These are phyloP conservation scores for Hawksworthiomyces lignivorus DNA, from an alignment of 2,329 filamentous ascomycete genomes.

Conservation along the genomic window DNA sequence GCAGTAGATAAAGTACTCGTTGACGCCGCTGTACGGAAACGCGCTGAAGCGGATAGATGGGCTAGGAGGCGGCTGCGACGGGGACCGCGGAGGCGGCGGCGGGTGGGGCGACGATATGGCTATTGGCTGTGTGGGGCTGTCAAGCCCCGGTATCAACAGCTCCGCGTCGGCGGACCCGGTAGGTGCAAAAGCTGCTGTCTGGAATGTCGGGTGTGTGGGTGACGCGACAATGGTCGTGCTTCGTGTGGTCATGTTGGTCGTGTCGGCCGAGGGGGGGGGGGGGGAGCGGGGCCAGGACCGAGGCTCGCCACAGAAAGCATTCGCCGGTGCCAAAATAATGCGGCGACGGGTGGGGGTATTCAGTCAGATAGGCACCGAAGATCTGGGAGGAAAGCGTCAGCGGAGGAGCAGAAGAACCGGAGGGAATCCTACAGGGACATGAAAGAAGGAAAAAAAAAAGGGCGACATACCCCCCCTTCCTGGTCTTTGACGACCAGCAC, in stretches of 20 bases:
- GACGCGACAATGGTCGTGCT: constrained; percentile 31
- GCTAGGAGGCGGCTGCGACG: constrained; percentile 41
- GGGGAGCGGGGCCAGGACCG: constrained; percentile 57
- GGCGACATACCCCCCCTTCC: constrained; percentile 57
- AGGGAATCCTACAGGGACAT: no score
- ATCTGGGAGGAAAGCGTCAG: constrained; percentile 38
- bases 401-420: not conserved
- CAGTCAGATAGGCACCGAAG: constrained; percentile 91
- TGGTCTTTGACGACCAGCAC: constrained; percentile 80
- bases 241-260: constrained; percentile 33
- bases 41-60: constrained; percentile 91
- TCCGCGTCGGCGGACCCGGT: no score
- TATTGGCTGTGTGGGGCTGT: no score
- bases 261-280: constrained; percentile 42
- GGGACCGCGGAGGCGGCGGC: constrained; percentile 10
- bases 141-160: no score
- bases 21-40: constrained; percentile 90
- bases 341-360: constrained; percentile 69
- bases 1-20: constrained; percentile 95
- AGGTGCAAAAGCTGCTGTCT: no score
- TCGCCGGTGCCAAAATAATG: constrained; percentile 96
- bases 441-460: not conserved
- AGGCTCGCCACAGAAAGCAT: constrained; percentile 84
- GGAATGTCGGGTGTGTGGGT: no score
- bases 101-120: no score